Conservation (phyloP, 2,329 filamentous ascomycete species). For the Xylaria multiplex region DNA sequence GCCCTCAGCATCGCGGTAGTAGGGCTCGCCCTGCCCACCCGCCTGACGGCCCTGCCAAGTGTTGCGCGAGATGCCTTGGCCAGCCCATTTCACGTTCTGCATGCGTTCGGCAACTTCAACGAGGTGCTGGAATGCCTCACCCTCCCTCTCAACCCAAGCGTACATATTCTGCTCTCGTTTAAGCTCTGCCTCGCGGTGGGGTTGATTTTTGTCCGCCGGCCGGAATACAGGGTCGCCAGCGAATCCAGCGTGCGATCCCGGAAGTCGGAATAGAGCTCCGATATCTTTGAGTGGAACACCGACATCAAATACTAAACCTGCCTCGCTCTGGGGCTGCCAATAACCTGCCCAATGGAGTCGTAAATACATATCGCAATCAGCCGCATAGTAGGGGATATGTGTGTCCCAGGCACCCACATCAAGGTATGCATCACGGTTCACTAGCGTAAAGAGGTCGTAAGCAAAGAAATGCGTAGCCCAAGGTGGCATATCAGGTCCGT, state of each 20-base stretch:
- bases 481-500: slow-evolving; percentile 49
- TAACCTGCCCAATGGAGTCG: slow-evolving; percentile 55
- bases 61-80: slow-evolving; percentile 47
- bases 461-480: slow-evolving; percentile 63
- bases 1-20: slow-evolving; percentile 53
- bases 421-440: slow-evolving; percentile 57
- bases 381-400: slow-evolving; percentile 59
- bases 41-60: slow-evolving; percentile 55
- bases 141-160: slow-evolving; percentile 48
- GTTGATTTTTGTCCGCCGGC: slow-evolving; percentile 28
- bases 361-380: slow-evolving; percentile 59
- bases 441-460: slow-evolving; percentile 60
- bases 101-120: slow-evolving; percentile 49
- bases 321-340: slow-evolving; percentile 52
- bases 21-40: slow-evolving; percentile 57
- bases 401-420: slow-evolving; percentile 60
- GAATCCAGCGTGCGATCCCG: slow-evolving; percentile 50
- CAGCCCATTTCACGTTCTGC: slow-evolving; percentile 45
- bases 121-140: slow-evolving; percentile 51
- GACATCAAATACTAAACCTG: slow-evolving; percentile 56
- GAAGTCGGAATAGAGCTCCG: slow-evolving; percentile 54
- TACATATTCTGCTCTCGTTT: slow-evolving; percentile 46
- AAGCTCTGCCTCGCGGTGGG: slow-evolving; percentile 45
- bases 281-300: slow-evolving; percentile 56
- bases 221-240: slow-evolving; percentile 49